Conservation (phyloP, 2,329 filamentous ascomycete species). For the Cladophialophora carrionii region DNA sequence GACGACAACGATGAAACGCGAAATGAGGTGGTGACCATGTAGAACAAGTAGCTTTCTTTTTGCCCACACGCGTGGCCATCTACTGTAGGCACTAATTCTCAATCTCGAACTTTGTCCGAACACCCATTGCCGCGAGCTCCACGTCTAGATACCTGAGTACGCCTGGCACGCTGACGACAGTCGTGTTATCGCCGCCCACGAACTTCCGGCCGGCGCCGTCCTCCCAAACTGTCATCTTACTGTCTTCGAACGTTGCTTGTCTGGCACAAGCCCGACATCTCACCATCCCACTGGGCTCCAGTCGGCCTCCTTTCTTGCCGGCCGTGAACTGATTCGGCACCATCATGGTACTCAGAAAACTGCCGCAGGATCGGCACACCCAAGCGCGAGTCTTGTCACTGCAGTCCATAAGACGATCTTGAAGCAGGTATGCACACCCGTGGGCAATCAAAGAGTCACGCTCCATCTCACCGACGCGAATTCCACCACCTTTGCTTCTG, state of each 20-base stretch:
- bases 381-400: slow-evolving; percentile 89
- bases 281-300: slow-evolving; percentile 60
- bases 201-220: slow-evolving; percentile 83
- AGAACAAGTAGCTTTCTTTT: neutral
- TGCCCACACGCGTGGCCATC: neutral
- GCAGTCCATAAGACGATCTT: slow-evolving; percentile 96
- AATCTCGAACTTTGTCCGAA: slow-evolving; percentile 90
- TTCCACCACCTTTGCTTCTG: slow-evolving; percentile 93
- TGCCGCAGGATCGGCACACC: slow-evolving; percentile 87
- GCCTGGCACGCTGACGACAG: slow-evolving; percentile 87
- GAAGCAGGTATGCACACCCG: slow-evolving; percentile 89
- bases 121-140: slow-evolving; percentile 93
- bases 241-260: slow-evolving; percentile 62
- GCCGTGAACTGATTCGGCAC: slow-evolving; percentile 43
- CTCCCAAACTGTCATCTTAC: slow-evolving; percentile 79
- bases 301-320: slow-evolving; percentile 47
- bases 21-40: slow-evolving; percentile 32
- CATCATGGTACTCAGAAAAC: slow-evolving; percentile 80
- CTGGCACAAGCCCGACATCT: slow-evolving; percentile 80
- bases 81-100: slow-evolving; percentile 45
- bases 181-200: slow-evolving; percentile 87
- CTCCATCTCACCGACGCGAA: slow-evolving; percentile 99
- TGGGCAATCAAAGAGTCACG: slow-evolving; percentile 92
- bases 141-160: slow-evolving; percentile 93
- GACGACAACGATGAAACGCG: neutral